Evolutionary conservation across 2,329 filamentous ascomycete species (phyloP).

Genomic region (Fusarium dlaminii): DNA sequence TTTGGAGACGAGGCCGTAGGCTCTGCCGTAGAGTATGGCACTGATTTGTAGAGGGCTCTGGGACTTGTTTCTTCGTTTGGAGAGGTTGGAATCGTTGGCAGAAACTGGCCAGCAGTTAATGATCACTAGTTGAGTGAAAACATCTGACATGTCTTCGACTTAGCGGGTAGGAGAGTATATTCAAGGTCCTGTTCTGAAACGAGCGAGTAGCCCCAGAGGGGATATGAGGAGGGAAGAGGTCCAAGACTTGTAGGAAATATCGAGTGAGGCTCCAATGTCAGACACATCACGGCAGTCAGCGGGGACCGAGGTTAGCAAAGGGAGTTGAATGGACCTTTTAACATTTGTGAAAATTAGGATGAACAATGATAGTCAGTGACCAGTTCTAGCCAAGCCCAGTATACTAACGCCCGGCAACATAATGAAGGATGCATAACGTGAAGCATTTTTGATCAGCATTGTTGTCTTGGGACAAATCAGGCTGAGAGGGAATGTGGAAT

Average conservation of each 20-base stretch:
- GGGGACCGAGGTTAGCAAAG: not conserved
- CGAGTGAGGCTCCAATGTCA: not conserved
- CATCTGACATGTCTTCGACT: constrained; percentile 19
- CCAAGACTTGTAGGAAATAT: constrained; percentile 4
- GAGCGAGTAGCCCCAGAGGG: not conserved
- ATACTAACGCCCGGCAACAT: not conserved
- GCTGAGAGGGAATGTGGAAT: constrained; percentile 1
- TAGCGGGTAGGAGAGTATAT: not conserved
- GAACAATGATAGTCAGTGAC: not conserved
- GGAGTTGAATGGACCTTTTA: not conserved
- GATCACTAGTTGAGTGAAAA: not conserved
- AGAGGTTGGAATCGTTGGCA: not conserved
- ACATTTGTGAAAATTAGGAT: not conserved
- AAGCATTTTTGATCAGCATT: not conserved
- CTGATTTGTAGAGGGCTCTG: not conserved
- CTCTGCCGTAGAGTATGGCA: not conserved
- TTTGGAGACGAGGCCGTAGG: constrained; percentile 5
- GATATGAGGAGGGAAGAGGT: not conserved
- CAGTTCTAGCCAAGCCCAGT: not conserved
- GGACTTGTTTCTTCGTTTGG: not conserved
- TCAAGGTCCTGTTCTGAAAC: not conserved
- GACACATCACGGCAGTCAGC: not conserved
- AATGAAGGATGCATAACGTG: not conserved
- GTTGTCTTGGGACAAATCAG: not conserved
- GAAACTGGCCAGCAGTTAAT: constrained; percentile 3